phyloP scores from a whole-genome alignment of 2,329 filamentous ascomycete genomes.

The Uncinocarpus reesii region DNA sequence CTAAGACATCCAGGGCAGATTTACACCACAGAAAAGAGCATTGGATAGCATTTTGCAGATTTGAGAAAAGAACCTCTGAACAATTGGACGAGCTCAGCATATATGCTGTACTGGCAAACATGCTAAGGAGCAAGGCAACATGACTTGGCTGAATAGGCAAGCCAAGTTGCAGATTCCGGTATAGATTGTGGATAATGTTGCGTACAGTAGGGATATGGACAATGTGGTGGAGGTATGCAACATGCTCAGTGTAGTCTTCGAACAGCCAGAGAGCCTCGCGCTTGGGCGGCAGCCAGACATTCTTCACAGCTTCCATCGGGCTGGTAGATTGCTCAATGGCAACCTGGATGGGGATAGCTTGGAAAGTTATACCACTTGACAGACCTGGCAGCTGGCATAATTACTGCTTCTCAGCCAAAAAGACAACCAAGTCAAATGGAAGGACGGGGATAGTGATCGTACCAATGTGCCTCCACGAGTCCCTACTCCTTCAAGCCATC shows the following conservation, averaged over 20 bases:
- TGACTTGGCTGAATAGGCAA: conserved; percentile 21
- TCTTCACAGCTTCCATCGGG: neutral
- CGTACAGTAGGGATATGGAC: conserved; percentile 24
- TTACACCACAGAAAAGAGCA: too few relatives aligned
- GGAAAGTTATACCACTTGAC: too few relatives aligned
- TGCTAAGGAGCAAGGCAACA: conserved; percentile 28
- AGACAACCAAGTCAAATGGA: too few relatives aligned
- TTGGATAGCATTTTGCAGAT: neutral
- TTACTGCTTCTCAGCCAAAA: too few relatives aligned
- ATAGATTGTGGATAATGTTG: conserved; percentile 24
- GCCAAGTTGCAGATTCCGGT: conserved; percentile 20
- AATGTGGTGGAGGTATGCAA: conserved; percentile 31
- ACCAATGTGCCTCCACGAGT: too few relatives aligned
- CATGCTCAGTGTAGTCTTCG: conserved; percentile 26
- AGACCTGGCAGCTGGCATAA: too few relatives aligned
- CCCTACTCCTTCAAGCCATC: too few relatives aligned
- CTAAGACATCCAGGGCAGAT: too few relatives aligned
- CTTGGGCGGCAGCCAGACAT: conserved; percentile 21
- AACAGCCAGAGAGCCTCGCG: conserved; percentile 25
- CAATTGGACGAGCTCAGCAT: neutral
- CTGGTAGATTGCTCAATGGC: neutral
- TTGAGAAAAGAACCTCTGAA: neutral
- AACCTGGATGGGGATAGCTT: conserved; percentile 18
- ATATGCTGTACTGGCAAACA: conserved; percentile 22
- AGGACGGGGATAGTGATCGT: too few relatives aligned